phyloP scores from a whole-genome alignment of 257 asterid species.

The Phtheirospermum japonicum region DNA sequence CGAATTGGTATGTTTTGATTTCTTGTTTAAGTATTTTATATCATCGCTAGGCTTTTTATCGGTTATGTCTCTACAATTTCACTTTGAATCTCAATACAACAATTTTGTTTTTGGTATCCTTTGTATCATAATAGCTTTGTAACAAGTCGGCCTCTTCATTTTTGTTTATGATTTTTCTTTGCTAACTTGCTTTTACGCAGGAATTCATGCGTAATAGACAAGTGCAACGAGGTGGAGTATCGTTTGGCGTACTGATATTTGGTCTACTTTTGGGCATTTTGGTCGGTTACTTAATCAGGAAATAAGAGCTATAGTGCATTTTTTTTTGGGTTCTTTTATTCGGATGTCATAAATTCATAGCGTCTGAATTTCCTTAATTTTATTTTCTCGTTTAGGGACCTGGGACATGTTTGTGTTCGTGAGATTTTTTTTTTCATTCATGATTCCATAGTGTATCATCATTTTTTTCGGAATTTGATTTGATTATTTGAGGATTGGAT shows the following conservation, averaged over 20 bases:
- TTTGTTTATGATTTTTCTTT: not conserved
- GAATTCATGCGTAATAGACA: conserved; percentile 42
- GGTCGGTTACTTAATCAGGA: conserved; percentile 55
- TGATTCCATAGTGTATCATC: not conserved
- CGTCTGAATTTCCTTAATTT: conserved; percentile 14
- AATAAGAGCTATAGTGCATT: conserved; percentile 19
- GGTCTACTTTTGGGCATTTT: conserved; percentile 52
- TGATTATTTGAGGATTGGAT: conserved; percentile 10
- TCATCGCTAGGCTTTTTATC: not conserved
- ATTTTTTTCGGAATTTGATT: conserved; percentile 4
- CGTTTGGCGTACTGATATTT: conserved; percentile 37
- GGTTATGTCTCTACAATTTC: no score
- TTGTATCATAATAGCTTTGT: no score
- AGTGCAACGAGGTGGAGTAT: conserved; percentile 42
- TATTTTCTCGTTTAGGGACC: conserved; percentile 2
- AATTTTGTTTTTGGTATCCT: no score
- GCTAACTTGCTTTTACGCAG: conserved; percentile 34
- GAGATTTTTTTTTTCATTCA: conserved; percentile 1
- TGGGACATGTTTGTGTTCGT: not conserved
- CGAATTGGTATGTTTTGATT: conserved; percentile 57
- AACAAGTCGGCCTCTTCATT: no score
- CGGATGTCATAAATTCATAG: conserved; percentile 15
- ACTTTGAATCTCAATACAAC: no score
- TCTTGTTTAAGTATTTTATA: not conserved
- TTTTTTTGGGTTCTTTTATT: not conserved